A percentile compares a stretch with the other conserved stretches of the same genome.
phyloP scores from a whole-genome alignment of 257 asterid species.

The Gynochthodes officinalis region DNA sequence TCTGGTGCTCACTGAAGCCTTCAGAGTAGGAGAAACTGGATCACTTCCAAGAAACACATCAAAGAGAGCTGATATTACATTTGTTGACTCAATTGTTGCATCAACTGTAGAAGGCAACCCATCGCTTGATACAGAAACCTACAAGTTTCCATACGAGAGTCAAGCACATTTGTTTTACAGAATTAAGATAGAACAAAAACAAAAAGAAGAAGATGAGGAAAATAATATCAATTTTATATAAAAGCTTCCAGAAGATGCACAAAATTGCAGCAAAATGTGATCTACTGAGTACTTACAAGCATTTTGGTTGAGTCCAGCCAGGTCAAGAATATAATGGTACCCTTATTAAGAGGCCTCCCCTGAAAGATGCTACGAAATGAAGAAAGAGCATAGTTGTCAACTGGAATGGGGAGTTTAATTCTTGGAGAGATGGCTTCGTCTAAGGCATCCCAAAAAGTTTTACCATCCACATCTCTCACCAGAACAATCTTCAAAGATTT shows the following conservation, averaged over 20 bases:
- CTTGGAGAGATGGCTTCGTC: constrained; percentile 85
- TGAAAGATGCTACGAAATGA: constrained; percentile 60
- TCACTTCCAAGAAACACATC: constrained; percentile 79
- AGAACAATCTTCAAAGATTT: constrained; percentile 73
- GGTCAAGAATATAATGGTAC: constrained; percentile 76
- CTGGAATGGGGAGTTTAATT: constrained; percentile 52
- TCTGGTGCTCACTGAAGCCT: constrained; percentile 62
- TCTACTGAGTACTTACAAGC: constrained; percentile 50
- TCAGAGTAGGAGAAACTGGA: constrained; percentile 80
- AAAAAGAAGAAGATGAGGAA: too few relatives aligned
- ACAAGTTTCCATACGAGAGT: constrained; percentile 16
- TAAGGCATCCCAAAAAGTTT: constrained; percentile 93
- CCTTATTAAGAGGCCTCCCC: constrained; percentile 70
- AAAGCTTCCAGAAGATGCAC: neutral
- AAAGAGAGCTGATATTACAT: constrained; percentile 70
- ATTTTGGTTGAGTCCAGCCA: constrained; percentile 79
- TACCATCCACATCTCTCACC: constrained; percentile 88
- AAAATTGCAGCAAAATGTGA: constrained; percentile 1
- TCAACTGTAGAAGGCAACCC: constrained; percentile 61
- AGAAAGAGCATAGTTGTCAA: constrained; percentile 65
- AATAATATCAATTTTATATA: neutral
- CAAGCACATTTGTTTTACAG: constrained; percentile 1
- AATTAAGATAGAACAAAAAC: neutral
- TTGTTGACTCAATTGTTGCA: constrained; percentile 67
- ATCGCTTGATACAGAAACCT: constrained; percentile 72